Evolutionary conservation across 83 land plant genomes (phyloP), one percentile per base, ranked within the genome.

Genomic region (Thuja plicata): DNA sequence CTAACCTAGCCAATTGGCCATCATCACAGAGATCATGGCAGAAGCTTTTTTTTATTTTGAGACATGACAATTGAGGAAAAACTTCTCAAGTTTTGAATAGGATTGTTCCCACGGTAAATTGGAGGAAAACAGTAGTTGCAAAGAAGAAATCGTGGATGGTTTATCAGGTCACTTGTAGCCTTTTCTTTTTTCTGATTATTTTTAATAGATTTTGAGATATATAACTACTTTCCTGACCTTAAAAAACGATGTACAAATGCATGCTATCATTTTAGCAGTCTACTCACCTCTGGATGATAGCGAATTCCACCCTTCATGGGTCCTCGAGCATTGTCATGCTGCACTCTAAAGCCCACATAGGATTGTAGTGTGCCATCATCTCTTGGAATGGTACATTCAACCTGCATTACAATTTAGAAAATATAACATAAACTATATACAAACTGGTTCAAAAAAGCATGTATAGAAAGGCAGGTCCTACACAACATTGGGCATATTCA

Each of bases 261-360:
- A 79, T 24, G 17, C 82, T 40, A 37, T 38, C 17, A 79, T 79
- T 79, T 17, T 19, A 79, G 43, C 24, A 37, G 19, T 40, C 82
- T 79, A 34, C 89, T 87, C 15, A 96, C 97, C 95, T 95, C 96
- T 19, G 91, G 94, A 85, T 95, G 96, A 80, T 95, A 95, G 46
- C 96, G 89, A 89, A 95, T 95, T 34, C 96, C 96, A 30, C 95
- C 96, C 84, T 95, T 95, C 96, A 95, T 95, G 54, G 96, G 96
- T 3, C 96, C 96, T 43, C 96, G 89, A 21, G 96, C 92, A 89
- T 95, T 95, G 89, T 95, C 96, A 80, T 95, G 96, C 89, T 95
- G 95, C 71, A 95, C 93, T 86, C 95, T 91, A 88, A 94, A 95
- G n/a, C 96, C 96, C 48, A 95, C 94, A 78, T 89, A 93, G 27